A percentile compares a stretch with the other conserved stretches of the same genome.
These are phyloP conservation scores for Sinapis alba DNA, from an alignment of 441 rosid genomes.

Conservation along the genomic window DNA sequence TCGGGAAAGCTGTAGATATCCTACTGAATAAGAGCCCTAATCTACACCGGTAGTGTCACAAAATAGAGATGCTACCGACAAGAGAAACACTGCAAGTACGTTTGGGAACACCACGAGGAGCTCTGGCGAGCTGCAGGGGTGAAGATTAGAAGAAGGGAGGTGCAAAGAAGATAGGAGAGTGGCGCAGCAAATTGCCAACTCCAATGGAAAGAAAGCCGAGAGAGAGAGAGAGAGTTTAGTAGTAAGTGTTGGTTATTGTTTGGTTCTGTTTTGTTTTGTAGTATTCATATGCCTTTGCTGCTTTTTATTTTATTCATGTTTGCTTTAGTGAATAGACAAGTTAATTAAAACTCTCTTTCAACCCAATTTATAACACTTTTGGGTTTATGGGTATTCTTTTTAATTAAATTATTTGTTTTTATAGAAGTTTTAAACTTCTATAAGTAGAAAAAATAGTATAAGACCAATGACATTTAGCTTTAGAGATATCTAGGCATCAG, in stretches of 20 bases:
- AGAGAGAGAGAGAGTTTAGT: neutral
- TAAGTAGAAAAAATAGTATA: neutral
- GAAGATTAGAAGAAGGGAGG: neutral
- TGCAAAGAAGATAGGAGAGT: slow-evolving; percentile 21
- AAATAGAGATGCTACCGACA: slow-evolving; percentile 1
- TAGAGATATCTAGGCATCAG: slow-evolving; percentile 14
- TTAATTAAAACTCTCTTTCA: neutral
- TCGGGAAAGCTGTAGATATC: neutral
- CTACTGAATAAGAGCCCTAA: slow-evolving; percentile 8
- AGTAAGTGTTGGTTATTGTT: slow-evolving; percentile 3
- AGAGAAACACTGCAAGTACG: neutral
- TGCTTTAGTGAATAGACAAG: neutral
- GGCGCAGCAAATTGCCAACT: slow-evolving; percentile 1
- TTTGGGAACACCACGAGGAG: neutral
- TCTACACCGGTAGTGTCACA: neutral
- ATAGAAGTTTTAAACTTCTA: neutral
- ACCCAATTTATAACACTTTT: neutral
- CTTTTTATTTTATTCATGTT: neutral
- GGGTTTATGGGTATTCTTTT: neutral
- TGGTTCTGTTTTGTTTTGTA: neutral
- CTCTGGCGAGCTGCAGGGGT: slow-evolving; percentile 7
- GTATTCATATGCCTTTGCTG: slow-evolving; percentile 10
- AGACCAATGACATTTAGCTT: neutral
- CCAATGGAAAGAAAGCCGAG: slow-evolving; percentile 4
- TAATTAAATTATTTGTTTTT: neutral